These are phyloP conservation scores for Ramaria rubella DNA, from an alignment of 768 basidiomycete genomes.

Conservation along the genomic window DNA sequence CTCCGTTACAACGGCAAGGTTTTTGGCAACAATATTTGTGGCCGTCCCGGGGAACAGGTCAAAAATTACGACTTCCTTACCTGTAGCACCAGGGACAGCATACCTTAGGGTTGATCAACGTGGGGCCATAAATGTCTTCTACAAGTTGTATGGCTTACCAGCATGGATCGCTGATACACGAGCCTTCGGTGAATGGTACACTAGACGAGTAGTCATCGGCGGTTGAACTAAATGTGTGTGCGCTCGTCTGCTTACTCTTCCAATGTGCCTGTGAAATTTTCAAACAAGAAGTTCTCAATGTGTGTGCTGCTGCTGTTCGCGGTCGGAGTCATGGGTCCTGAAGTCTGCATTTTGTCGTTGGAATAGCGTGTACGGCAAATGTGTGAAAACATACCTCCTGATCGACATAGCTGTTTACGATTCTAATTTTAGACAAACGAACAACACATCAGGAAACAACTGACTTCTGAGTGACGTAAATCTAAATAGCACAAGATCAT, in stretches of 20 bases:
- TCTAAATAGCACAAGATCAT: slow-evolving; percentile 30
- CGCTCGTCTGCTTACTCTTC: slow-evolving; percentile 33
- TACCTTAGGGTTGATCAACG: too few relatives aligned
- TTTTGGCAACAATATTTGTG: slow-evolving; percentile 42
- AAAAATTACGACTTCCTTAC: slow-evolving; percentile 52
- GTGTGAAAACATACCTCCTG: slow-evolving; percentile 35
- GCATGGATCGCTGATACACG: slow-evolving; percentile 53
- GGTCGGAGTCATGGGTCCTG: slow-evolving; percentile 15
- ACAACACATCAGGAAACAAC: too few relatives aligned
- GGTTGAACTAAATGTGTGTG: neutral
- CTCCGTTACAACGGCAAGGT: slow-evolving; percentile 40
- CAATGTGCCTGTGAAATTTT: slow-evolving; percentile 47
- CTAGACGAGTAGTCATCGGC: slow-evolving; percentile 17
- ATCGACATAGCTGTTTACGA: slow-evolving; percentile 50
- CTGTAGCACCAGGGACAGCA: slow-evolving; percentile 44
- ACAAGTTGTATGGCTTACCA: slow-evolving; percentile 36
- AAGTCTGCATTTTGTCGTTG: neutral
- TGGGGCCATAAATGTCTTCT: too few relatives aligned
- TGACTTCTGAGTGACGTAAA: slow-evolving; percentile 58
- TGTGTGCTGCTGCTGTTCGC: slow-evolving; percentile 34
- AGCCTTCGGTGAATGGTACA: slow-evolving; percentile 47
- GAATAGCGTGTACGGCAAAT: too few relatives aligned
- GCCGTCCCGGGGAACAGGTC: slow-evolving; percentile 54
- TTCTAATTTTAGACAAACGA: too few relatives aligned
- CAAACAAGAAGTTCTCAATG: slow-evolving; percentile 48